A percentile compares a stretch with the other conserved stretches of the same genome.
These are phyloP conservation scores for Phytophthora meadii DNA, from an alignment of 352 stramenopile genomes.

Conservation along the genomic window DNA sequence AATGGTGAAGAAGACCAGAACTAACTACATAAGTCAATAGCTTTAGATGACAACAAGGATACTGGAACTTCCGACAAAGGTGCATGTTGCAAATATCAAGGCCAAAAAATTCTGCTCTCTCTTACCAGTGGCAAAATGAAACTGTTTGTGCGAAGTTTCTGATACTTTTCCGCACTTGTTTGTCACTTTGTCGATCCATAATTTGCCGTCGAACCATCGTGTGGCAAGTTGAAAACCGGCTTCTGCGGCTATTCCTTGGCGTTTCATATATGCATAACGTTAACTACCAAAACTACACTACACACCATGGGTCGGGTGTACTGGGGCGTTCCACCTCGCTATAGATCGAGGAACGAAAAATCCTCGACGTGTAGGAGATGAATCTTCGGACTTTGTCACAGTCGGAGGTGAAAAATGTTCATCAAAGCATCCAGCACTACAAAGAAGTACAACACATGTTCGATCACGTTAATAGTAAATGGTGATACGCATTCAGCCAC, in stretches of 20 bases:
- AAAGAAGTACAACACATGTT: background rate
- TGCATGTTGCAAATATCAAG: background rate
- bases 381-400: slow-evolving; percentile 47
- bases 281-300: slow-evolving; percentile 9
- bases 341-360: slow-evolving; percentile 41
- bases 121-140: slow-evolving; percentile 25
- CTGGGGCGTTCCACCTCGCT: slow-evolving; percentile 47
- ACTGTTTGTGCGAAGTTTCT: slow-evolving; percentile 24
- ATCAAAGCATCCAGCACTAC: slow-evolving; percentile 63
- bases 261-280: background rate
- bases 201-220: slow-evolving; percentile 10
- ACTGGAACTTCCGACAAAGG: background rate
- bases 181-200: slow-evolving; percentile 8
- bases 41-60: too few relatives aligned
- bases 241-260: too few relatives aligned
- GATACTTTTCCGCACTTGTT: slow-evolving; percentile 16
- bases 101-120: background rate
- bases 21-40: too few relatives aligned
- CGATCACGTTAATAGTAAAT: background rate
- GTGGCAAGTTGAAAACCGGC: slow-evolving; percentile 7
- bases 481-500: background rate
- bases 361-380: slow-evolving; percentile 26
- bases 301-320: slow-evolving; percentile 51
- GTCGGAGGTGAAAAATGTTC: slow-evolving; percentile 49
- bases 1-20: too few relatives aligned